These are phyloP conservation scores for Endocalyx cinctus DNA, from an alignment of 2,329 filamentous ascomycete species.

Conservation along the genomic window DNA sequence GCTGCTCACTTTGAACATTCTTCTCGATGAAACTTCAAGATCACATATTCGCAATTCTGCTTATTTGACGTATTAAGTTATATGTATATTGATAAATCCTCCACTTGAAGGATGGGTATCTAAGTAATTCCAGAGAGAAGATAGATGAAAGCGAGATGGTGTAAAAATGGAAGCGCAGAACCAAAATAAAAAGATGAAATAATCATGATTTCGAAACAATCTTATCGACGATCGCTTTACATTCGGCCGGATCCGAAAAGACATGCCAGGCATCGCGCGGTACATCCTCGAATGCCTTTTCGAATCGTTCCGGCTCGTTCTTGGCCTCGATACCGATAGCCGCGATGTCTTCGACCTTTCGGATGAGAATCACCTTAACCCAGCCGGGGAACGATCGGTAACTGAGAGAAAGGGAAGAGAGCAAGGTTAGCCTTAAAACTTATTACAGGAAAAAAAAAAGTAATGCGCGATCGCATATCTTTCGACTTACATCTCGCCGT, in stretches of 20 bases:
- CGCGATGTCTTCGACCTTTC: slow-evolving; percentile 73
- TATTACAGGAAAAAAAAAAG: neutral
- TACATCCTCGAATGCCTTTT: slow-evolving; percentile 74
- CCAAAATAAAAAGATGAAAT: neutral
- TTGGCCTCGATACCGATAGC: slow-evolving; percentile 66
- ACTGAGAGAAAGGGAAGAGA: slow-evolving; percentile 32
- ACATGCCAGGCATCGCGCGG: slow-evolving; percentile 72
- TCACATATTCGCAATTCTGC: no score
- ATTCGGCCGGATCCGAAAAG: slow-evolving; percentile 73
- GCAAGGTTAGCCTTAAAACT: no score
- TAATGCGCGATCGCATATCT: neutral
- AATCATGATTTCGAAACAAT: slow-evolving; percentile 13
- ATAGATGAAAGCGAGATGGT: no score
- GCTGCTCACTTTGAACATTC: neutral
- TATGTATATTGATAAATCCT: no score
- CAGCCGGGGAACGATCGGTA: slow-evolving; percentile 65
- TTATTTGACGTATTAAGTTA: no score
- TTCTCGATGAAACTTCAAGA: no score
- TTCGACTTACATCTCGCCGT: slow-evolving; percentile 69
- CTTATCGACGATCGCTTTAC: slow-evolving; percentile 35
- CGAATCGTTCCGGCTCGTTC: slow-evolving; percentile 71
- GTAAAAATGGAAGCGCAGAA: no score
- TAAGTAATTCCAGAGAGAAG: no score
- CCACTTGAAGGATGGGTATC: no score
- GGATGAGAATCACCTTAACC: slow-evolving; percentile 80